Evolutionary conservation across 768 basidiomycete species (phyloP).

Genomic region (Gymnopilus junonius): DNA sequence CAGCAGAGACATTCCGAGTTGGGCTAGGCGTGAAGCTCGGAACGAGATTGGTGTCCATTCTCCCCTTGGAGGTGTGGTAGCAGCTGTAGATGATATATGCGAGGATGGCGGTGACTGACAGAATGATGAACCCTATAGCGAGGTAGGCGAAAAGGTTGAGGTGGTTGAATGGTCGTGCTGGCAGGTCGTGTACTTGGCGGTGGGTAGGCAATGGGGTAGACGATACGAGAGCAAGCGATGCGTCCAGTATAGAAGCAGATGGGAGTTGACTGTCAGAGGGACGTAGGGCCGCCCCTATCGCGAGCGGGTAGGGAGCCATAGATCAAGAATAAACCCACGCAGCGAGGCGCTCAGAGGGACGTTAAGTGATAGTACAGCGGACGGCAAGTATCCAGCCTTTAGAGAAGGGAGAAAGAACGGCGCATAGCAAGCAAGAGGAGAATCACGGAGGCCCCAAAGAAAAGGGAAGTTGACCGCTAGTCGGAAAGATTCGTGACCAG

Average conservation of each 20-base stretch:
- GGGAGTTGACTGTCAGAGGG: not conserved
- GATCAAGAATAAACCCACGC: not conserved
- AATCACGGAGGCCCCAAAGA: not conserved
- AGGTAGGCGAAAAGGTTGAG: constrained; percentile 30
- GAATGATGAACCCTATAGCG: constrained; percentile 27
- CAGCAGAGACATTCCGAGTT: not conserved
- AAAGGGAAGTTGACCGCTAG: not conserved
- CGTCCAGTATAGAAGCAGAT: not conserved
- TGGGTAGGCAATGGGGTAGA: not conserved
- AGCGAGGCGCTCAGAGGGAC: not conserved
- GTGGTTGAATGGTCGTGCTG: constrained; percentile 21
- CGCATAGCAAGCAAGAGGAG: not conserved
- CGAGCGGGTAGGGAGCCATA: not conserved
- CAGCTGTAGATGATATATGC: constrained; percentile 29
- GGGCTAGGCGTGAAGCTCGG: not conserved
- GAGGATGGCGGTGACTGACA: constrained; percentile 21
- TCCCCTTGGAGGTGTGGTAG: constrained; percentile 24
- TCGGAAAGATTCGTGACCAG: not conserved
- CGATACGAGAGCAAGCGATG: not conserved
- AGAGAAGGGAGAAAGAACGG: not conserved
- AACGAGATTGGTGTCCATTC: not conserved
- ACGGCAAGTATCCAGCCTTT: not conserved
- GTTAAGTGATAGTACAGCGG: not conserved
- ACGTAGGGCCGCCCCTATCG: not conserved
- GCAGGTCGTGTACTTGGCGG: not conserved